These are phyloP conservation scores for Cardamine resedifolia DNA, from an alignment of 345 rosid species.

Conservation along the genomic window DNA sequence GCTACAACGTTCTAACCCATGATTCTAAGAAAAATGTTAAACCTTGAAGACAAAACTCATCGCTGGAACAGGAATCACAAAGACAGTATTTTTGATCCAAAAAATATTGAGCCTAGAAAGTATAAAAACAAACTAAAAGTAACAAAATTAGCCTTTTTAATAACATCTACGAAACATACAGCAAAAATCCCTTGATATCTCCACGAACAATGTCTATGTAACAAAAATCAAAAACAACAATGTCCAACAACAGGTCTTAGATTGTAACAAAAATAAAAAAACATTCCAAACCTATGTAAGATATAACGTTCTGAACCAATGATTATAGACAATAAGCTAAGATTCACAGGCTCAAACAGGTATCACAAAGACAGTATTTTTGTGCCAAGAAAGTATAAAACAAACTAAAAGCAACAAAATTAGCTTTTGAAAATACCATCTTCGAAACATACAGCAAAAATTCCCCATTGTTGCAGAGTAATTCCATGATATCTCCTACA, in stretches of 20 bases:
- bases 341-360: too few relatives aligned
- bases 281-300: not conserved
- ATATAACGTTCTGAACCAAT: not conserved
- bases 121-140: not conserved
- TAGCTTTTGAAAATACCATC: not conserved
- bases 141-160: too few relatives aligned
- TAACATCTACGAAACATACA: too few relatives aligned
- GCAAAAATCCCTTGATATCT: not conserved
- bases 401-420: not conserved
- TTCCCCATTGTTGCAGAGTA: conserved; percentile 56
- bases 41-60: too few relatives aligned
- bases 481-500: conserved; percentile 37
- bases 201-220: too few relatives aligned
- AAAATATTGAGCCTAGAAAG: too few relatives aligned
- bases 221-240: too few relatives aligned
- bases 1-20: not conserved
- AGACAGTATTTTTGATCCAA: not conserved
- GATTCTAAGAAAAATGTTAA: not conserved
- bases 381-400: not conserved
- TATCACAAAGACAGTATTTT: not conserved
- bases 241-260: too few relatives aligned
- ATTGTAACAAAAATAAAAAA: too few relatives aligned
- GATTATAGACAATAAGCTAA: not conserved
- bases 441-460: conserved; percentile 56
- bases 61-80: not conserved